phyloP scores from a whole-genome alignment of 495 filamentous ascomycete species.

The Physcia stellaris region DNA sequence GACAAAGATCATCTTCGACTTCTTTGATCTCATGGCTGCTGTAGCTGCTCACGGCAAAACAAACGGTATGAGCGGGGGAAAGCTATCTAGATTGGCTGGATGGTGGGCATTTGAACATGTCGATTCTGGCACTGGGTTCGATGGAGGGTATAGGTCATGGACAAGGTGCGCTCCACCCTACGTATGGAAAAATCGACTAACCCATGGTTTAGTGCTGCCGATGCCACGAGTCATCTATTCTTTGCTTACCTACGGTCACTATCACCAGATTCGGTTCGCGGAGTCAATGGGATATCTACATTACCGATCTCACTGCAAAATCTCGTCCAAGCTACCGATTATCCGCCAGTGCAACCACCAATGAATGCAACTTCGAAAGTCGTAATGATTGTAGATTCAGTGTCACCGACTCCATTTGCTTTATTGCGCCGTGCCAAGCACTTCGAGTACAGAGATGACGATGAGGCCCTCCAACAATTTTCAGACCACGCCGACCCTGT shows the following conservation, averaged over 20 bases:
- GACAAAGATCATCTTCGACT: conserved; percentile 83
- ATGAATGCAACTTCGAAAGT: conserved; percentile 76
- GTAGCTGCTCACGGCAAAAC: conserved; percentile 72
- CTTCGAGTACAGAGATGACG: conserved; percentile 86
- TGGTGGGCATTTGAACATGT: conserved; percentile 97
- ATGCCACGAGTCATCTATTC: conserved; percentile 92
- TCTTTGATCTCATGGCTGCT: conserved; percentile 87
- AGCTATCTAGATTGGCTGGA: conserved; percentile 86
- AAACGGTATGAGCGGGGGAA: conserved; percentile 86
- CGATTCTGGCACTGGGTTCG: conserved; percentile 82
- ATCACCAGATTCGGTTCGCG: conserved; percentile 58
- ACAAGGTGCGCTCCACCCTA: conserved; percentile 29
- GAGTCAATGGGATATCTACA: conserved; percentile 61
- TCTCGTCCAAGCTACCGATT: conserved; percentile 83
- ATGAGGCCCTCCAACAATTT: conserved; percentile 67
- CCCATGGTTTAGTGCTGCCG: conserved; percentile 53
- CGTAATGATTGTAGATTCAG: conserved; percentile 90
- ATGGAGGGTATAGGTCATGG: conserved; percentile 88
- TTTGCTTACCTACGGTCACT: conserved; percentile 92
- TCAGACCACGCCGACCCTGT: conserved; percentile 83
- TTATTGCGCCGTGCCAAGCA: conserved; percentile 83
- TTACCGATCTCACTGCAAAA: conserved; percentile 84
- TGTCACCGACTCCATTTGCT: conserved; percentile 89
- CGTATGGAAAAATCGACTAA: conserved; percentile 12
- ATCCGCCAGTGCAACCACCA: conserved; percentile 73